Percentiles rank a stretch among this genome's conserved stretches.
These are phyloP conservation scores for Carnegiea gigantea DNA, from an alignment of 179 eudicot genomes.

Conservation along the genomic window DNA sequence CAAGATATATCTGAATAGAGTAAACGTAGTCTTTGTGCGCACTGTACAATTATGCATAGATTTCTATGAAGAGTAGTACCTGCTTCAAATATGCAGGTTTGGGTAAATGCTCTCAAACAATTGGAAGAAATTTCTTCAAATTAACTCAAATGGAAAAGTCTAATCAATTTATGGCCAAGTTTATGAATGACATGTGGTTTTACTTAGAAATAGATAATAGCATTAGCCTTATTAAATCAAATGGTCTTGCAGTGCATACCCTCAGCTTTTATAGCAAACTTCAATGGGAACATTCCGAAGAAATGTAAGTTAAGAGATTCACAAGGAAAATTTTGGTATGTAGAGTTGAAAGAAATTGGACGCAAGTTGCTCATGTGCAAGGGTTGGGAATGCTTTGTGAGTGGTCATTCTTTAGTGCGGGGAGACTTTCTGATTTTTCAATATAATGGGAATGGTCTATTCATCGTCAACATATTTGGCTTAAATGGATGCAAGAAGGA, in stretches of 20 bases:
- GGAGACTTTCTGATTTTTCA: constrained; percentile 29
- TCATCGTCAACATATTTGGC: constrained; percentile 27
- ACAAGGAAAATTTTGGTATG: constrained; percentile 23
- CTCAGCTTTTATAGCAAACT: constrained; percentile 7
- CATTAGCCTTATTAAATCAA: no score
- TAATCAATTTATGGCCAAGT: no score
- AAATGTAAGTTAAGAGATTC: constrained; percentile 5
- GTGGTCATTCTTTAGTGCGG: constrained; percentile 18
- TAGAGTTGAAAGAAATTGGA: constrained; percentile 20
- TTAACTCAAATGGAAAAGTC: no score
- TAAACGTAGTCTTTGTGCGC: no score
- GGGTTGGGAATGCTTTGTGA: constrained; percentile 35
- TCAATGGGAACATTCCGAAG: constrained; percentile 1
- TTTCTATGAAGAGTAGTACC: no score
- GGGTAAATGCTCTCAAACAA: no score
- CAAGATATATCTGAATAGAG: no score
- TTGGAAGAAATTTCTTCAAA: no score
- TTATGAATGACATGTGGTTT: no score
- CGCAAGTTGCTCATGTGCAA: constrained; percentile 7
- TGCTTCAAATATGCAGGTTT: no score
- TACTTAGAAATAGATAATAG: no score
- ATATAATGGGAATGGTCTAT: constrained; percentile 11
- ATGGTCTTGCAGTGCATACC: constrained; percentile 23
- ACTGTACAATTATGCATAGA: no score
- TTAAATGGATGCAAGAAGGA: constrained; percentile 15